Evolutionary conservation across 768 basidiomycete genomes (phyloP), one percentile per base, ranked within the genome.

Genomic region (Russula brevipes): DNA sequence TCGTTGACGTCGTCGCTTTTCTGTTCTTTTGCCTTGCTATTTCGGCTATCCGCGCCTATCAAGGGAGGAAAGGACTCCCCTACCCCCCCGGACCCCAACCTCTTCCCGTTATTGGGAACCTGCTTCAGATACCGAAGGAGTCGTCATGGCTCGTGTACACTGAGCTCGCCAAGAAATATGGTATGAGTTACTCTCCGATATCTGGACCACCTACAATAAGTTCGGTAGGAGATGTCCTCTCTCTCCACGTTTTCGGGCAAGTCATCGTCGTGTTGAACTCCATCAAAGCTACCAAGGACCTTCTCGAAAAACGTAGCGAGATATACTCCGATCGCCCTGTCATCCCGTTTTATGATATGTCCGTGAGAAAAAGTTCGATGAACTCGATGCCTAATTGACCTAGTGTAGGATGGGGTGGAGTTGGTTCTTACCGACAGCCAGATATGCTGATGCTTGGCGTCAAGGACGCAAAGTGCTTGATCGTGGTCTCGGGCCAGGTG

Each of bases 231-330:
- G 54, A 61, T 55, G n/a, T 61, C 46, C 7, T 61, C 2, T 61
- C 38, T 24, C 36, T 61, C 17, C 70, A 70, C 45, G 60, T 82
- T 24, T 70, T 85, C 35, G 76, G 79, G 16, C 78, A 78, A 60
- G 75, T 77, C 8, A 76, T 81, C 69, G 65, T 85, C 56, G 72
- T 86, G 56, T 70, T 85, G 44, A 82, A 79, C 69, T 77, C 77
- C 59, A 58, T 73, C 61, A 74, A 63, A 63, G 78, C 76, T 5
- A 76, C 78, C 33, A 74, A 75, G 9, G 81, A 80, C 60, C 71
- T 86, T n/a, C 73, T 86, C 36, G 82, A 84, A 44, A 82, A 78
- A 68, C 76, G 81, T 59, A 79, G 82, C 58, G 66, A 77, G 16
- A 81, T 44, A 19, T 64, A 55, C 35, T 60, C 63, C 5, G 59